Evolutionary conservation across 176 grass and related monocot species (phyloP).

Genomic region (Oryza glumipatula): DNA sequence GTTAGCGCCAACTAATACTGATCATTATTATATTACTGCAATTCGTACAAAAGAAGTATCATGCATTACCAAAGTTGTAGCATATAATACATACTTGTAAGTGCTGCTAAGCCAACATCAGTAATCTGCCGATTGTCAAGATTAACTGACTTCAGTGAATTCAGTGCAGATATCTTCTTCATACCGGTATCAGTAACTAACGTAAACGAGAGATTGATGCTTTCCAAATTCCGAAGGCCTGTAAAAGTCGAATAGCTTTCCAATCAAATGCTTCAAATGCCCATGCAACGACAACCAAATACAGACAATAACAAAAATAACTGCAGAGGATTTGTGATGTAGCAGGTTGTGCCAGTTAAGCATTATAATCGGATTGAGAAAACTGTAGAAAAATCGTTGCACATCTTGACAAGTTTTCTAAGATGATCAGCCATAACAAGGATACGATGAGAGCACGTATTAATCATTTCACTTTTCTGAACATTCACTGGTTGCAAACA

Average conservation of each 20-base stretch:
- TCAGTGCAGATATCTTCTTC: constrained; percentile 72
- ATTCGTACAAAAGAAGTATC: constrained; percentile 4
- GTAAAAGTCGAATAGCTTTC: constrained; percentile 29
- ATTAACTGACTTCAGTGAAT: constrained; percentile 77
- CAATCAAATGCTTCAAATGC: constrained; percentile 19
- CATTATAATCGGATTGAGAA: not conserved
- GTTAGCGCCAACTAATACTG: not conserved
- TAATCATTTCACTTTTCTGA: not conserved
- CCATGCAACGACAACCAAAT: not conserved
- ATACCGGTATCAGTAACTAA: constrained; percentile 78
- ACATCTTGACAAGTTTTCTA: not conserved
- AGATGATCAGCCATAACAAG: not conserved
- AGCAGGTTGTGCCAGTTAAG: not conserved
- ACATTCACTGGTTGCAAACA: not conserved
- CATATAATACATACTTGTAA: constrained; percentile 63
- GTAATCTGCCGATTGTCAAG: constrained; percentile 88
- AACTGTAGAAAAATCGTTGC: not conserved
- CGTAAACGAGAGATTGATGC: constrained; percentile 92
- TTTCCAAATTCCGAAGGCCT: constrained; percentile 76
- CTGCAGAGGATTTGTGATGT: constrained; percentile 8
- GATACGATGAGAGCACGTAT: not conserved
- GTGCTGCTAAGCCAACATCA: constrained; percentile 78
- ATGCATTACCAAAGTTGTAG: not conserved
- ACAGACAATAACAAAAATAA: not conserved
- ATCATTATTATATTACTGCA: not conserved